Percentiles rank a stretch among this genome's conserved stretches.
phyloP scores from a whole-genome alignment of 805 yeast genomes.

The Suhomyces sp. region DNA sequence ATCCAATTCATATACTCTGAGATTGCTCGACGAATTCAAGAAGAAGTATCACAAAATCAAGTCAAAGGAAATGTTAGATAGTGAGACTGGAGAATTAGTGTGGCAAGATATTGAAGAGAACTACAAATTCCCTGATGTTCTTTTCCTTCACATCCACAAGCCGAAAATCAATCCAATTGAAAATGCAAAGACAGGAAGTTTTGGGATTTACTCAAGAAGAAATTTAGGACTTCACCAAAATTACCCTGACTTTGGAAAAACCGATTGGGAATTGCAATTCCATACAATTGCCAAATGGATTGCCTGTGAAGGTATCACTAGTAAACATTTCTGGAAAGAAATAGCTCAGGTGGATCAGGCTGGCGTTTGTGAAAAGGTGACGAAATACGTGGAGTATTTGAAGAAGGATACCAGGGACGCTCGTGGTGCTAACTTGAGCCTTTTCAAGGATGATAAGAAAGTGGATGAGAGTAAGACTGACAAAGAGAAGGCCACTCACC shows the following conservation, averaged over 20 bases:
- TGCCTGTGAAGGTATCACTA: slow-evolving; percentile 22
- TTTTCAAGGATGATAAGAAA: not conserved
- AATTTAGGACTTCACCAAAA: slow-evolving; percentile 18
- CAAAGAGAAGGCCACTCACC: no score
- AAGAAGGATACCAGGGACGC: slow-evolving; percentile 18
- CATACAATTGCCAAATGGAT: slow-evolving; percentile 25
- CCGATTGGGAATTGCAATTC: slow-evolving; percentile 26
- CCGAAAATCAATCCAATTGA: slow-evolving; percentile 20
- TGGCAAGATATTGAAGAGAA: not conserved
- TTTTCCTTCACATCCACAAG: slow-evolving; percentile 23
- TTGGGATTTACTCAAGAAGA: slow-evolving; percentile 16
- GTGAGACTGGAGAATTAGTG: slow-evolving; percentile 3
- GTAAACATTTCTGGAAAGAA: slow-evolving; percentile 19
- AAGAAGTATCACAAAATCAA: slow-evolving; percentile 2
- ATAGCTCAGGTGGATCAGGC: slow-evolving; percentile 13
- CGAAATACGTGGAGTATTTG: slow-evolving; percentile 23
- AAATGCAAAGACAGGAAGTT: slow-evolving; percentile 11
- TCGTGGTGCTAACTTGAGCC: slow-evolving; percentile 8
- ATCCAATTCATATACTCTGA: slow-evolving; percentile 12
- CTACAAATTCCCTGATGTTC: slow-evolving; percentile 15
- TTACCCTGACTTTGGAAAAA: slow-evolving; percentile 16
- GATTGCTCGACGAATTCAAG: slow-evolving; percentile 13
- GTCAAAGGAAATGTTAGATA: slow-evolving; percentile 1
- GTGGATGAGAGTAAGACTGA: not conserved
- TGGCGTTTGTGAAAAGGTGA: slow-evolving; percentile 21